Base-by-base conservation (phyloP, 192 early-diverging fungal species). In the Coemansia sp. region DNA sequence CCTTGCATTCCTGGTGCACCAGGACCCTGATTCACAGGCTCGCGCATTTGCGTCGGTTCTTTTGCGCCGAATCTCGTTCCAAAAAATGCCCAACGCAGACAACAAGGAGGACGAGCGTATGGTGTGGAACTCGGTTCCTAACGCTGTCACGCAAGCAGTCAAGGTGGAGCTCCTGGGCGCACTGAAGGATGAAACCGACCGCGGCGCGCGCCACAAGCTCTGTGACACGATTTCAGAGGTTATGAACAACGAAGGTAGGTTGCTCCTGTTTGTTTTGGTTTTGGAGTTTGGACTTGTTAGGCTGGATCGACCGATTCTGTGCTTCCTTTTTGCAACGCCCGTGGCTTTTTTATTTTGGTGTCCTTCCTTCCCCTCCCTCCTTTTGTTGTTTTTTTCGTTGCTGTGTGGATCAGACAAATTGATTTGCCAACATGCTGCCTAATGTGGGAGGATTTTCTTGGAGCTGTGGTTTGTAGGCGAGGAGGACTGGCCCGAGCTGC, bases 171-270 rank as follows among this genome's bases (percentile, higher is more conserved):
- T 99, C 20, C 77, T 99, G 60, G 80, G 87, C 20, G 88, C 94
- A 21, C 86, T 99, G 39, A 82, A 86, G 24, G 83, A 87, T 52
- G 97, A 98, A 77, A 78, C 81, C 26, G 89, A 89, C 61, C 72
- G 82, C 64, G 81, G 82, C 12, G 89, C 93, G 26, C 88, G 95
- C 46, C 90, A 95, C 78, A 99, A 98, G 85, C 85, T 99, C 53
- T 93, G 91, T 74, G 97, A 98, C 77, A 92, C 95, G 24, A 91
- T 97, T 73, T 83, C 96, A 16, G 95, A 98, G 70, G 85, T 99
- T 52, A 88, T 91, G 66, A 88, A 88, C 72, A 56, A 78, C 68
- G 71, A 77, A 60, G 71, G 79, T 77, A 73, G 83, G 86, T 53
- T 33, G 12, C 7, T 56, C 26, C 8, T 26, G 44, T 21, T 60